A percentile compares a stretch with the other conserved stretches of the same genome.
Evolutionary conservation across 1,139 yeast genomes (phyloP).

Genomic region (Diutina pseudorugosa): DNA sequence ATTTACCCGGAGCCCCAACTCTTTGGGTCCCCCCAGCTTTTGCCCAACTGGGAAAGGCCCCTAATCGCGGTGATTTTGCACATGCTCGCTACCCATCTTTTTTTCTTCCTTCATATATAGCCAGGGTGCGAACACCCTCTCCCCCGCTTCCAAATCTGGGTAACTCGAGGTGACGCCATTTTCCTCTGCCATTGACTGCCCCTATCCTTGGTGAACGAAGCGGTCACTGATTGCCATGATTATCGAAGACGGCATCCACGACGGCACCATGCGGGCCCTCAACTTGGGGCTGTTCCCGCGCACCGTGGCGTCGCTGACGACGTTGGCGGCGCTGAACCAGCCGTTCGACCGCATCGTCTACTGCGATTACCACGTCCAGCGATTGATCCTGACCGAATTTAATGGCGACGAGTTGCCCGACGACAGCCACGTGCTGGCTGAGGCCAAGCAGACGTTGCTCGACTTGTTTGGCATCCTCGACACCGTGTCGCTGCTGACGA

Average conservation of each 20-base stretch:
- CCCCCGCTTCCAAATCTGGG: too few species aligned
- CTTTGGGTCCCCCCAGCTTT: background rate
- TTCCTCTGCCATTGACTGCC: too few species aligned
- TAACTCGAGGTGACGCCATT: too few species aligned
- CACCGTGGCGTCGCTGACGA: constrained; percentile 11
- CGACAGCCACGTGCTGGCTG: background rate
- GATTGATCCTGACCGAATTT: constrained; percentile 22
- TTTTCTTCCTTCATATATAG: background rate
- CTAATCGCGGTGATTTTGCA: background rate
- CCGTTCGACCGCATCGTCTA: constrained; percentile 26
- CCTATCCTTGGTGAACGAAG: too few species aligned
- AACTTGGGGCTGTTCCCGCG: constrained; percentile 29
- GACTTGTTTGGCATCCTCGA: constrained; percentile 20
- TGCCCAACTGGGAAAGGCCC: background rate
- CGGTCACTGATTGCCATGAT: too few species aligned
- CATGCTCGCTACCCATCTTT: background rate
- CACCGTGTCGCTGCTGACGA: constrained; percentile 13
- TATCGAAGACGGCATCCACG: constrained; percentile 16
- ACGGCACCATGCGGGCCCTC: constrained; percentile 11
- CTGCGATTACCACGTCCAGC: constrained; percentile 29
- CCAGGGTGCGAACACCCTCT: background rate
- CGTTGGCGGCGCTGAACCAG: constrained; percentile 24
- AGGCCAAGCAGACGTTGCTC: constrained; percentile 14
- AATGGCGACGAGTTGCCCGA: constrained; percentile 12
- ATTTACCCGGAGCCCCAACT: too few species aligned